Evolutionary conservation across 768 basidiomycete species (phyloP).

Genomic region (Suillus tomentosus): DNA sequence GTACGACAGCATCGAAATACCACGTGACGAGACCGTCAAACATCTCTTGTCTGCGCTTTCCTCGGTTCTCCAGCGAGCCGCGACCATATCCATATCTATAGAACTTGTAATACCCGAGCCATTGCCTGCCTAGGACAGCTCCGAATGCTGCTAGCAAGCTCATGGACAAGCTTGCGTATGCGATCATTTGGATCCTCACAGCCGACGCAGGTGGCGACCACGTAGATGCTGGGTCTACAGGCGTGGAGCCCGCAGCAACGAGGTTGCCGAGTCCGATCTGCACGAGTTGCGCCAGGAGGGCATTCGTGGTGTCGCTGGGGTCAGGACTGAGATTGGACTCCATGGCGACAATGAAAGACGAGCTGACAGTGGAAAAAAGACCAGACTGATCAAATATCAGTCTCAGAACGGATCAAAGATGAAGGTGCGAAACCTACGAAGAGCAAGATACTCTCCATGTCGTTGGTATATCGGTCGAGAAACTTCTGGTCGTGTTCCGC

Average conservation of each 20-base stretch:
- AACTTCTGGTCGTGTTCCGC: conserved; percentile 19
- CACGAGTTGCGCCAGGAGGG: conserved; percentile 13
- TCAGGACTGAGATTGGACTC: conserved; percentile 13
- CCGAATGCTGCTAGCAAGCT: conserved; percentile 2
- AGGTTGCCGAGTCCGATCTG: conserved; percentile 6
- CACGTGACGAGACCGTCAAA: conserved; percentile 13
- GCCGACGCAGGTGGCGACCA: too few species aligned
- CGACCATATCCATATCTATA: neutral
- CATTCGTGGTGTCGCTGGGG: conserved; percentile 16
- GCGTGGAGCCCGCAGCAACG: neutral
- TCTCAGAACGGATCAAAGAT: neutral
- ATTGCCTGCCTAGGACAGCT: conserved; percentile 20
- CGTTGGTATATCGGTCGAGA: conserved; percentile 16
- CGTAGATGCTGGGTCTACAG: neutral
- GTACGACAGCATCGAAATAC: conserved; percentile 15
- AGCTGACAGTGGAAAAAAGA: conserved; percentile 17
- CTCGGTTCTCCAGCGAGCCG: conserved; percentile 6
- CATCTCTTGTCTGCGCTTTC: neutral
- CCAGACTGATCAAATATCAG: conserved; percentile 11
- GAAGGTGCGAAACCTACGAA: conserved; percentile 13
- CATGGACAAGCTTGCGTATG: too few species aligned
- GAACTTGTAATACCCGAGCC: conserved; percentile 13
- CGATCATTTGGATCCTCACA: too few species aligned
- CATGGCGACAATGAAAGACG: conserved; percentile 14
- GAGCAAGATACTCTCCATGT: conserved; percentile 23